Conservation (phyloP, 805 yeast species). For the Yarrowia keelungensis region DNA sequence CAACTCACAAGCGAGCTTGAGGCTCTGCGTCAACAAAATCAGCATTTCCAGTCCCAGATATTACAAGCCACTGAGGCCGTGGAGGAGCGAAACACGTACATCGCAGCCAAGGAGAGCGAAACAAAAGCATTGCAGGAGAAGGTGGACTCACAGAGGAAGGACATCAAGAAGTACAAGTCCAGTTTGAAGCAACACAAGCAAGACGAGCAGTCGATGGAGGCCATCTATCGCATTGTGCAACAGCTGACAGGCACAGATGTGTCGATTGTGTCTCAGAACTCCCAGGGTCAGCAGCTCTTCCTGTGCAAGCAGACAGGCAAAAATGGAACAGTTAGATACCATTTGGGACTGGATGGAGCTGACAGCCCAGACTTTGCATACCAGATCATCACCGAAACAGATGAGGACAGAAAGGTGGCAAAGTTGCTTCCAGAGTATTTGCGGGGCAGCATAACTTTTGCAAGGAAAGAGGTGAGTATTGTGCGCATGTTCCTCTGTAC, state of each 20-base stretch:
- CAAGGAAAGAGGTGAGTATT: conserved; percentile 30
- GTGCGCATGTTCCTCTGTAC: not conserved
- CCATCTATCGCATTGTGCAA: conserved; percentile 10
- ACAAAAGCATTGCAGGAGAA: not conserved
- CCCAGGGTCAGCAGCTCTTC: conserved; percentile 21
- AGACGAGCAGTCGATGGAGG: conserved; percentile 9
- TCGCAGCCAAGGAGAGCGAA: conserved; percentile 8
- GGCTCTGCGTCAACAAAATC: conserved; percentile 5
- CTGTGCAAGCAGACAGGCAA: conserved; percentile 29
- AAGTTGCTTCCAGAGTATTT: conserved; percentile 16
- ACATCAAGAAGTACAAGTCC: conserved; percentile 24
- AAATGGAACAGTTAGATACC: conserved; percentile 18
- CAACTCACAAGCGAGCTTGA: conserved; percentile 5
- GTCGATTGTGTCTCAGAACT: conserved; percentile 13
- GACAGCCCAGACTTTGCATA: conserved; percentile 19
- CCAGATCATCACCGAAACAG: conserved; percentile 9
- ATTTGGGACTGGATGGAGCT: conserved; percentile 6
- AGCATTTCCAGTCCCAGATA: conserved; percentile 8
- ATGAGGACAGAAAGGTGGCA: not conserved
- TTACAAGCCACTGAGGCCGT: conserved; percentile 1
- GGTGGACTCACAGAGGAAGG: conserved; percentile 15
- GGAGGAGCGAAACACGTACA: conserved; percentile 13
- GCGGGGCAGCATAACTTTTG: conserved; percentile 18
- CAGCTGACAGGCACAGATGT: conserved; percentile 24
- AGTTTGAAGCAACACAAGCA: conserved; percentile 13